phyloP scores from a whole-genome alignment of 306 rosid species.

The Citrullus mucosospermus region DNA sequence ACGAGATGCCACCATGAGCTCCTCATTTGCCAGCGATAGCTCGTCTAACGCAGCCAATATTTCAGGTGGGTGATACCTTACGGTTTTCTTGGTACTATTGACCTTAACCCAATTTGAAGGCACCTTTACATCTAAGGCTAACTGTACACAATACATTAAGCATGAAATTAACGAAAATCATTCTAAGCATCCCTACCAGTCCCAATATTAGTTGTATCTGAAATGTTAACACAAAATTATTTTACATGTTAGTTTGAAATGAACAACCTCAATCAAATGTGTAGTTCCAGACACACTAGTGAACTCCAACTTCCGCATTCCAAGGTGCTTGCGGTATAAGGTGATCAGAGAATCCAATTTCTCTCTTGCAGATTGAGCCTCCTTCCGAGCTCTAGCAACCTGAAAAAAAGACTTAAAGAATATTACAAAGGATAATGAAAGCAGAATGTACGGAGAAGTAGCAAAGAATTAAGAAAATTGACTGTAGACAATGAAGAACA shows the following conservation, averaged over 20 bases:
- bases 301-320: slow-evolving; percentile 62
- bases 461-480: not conserved
- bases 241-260: slow-evolving; percentile 8
- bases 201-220: not conserved
- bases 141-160: slow-evolving; percentile 29
- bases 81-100: slow-evolving; percentile 76
- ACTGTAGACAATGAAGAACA: not conserved
- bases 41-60: slow-evolving; percentile 59
- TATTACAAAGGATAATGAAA: not conserved
- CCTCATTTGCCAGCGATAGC: slow-evolving; percentile 62
- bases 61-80: slow-evolving; percentile 92
- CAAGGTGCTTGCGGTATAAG: slow-evolving; percentile 60
- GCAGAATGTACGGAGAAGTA: slow-evolving; percentile 1
- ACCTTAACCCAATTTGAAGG: slow-evolving; percentile 80
- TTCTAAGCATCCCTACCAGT: not conserved
- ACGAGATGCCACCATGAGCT: slow-evolving; percentile 52
- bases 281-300: slow-evolving; percentile 64
- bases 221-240: not conserved
- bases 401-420: slow-evolving; percentile 12
- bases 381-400: slow-evolving; percentile 56
- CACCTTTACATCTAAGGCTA: slow-evolving; percentile 57
- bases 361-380: slow-evolving; percentile 43
- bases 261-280: slow-evolving; percentile 78
- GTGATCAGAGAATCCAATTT: slow-evolving; percentile 51
- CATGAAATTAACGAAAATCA: not conserved